These are phyloP conservation scores for Camellia japonica DNA, from an alignment of 148 eudicot genomes.

Conservation along the genomic window DNA sequence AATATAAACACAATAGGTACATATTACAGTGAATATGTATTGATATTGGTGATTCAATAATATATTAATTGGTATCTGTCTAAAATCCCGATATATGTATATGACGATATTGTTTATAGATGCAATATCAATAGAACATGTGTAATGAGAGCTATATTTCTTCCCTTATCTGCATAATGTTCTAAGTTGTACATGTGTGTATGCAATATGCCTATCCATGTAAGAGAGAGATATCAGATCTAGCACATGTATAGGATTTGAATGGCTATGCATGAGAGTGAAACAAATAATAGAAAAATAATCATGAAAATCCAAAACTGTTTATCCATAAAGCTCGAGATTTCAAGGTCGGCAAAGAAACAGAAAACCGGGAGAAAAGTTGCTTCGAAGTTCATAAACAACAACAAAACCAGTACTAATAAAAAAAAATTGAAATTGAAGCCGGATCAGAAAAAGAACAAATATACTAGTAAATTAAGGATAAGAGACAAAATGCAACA, in stretches of 20 bases:
- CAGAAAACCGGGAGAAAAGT: constrained; percentile 26
- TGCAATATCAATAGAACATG: too few species aligned
- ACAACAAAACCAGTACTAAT: not conserved
- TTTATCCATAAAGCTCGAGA: not conserved
- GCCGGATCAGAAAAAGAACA: constrained; percentile 3
- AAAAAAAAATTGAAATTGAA: not conserved
- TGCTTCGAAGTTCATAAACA: constrained; percentile 21
- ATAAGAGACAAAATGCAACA: constrained; percentile 5
- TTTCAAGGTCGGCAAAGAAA: constrained; percentile 22
- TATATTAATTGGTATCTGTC: too few species aligned
- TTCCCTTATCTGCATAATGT: too few species aligned
- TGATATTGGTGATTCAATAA: too few species aligned
- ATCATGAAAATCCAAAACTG: not conserved
- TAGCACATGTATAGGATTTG: not conserved
- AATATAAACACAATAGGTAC: too few species aligned
- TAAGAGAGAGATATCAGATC: not conserved
- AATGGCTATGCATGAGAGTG: not conserved
- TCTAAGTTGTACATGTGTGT: too few species aligned
- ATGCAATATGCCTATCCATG: too few species aligned
- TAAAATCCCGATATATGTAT: too few species aligned
- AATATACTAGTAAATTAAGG: not conserved
- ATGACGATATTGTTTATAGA: too few species aligned
- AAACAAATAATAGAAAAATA: not conserved
- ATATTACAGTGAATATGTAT: too few species aligned
- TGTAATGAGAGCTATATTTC: too few species aligned